phyloP scores from a whole-genome alignment of 306 rosid species.

The Cotoneaster glaucophyllus region DNA sequence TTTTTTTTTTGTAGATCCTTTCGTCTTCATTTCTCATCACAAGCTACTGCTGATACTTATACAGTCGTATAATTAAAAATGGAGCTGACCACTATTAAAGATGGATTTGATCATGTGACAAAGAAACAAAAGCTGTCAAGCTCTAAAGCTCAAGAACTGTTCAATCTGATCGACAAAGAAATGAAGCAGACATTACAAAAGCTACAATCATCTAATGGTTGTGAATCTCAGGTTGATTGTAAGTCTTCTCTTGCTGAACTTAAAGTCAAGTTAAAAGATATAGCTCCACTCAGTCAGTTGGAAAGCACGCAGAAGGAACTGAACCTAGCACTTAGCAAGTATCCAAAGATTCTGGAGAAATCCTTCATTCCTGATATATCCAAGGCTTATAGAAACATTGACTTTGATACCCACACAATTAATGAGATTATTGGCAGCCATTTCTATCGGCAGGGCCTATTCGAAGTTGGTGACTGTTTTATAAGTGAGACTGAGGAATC shows the following conservation, averaged over 20 bases:
- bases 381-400: slow-evolving; percentile 72
- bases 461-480: slow-evolving; percentile 77
- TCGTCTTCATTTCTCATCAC: not conserved
- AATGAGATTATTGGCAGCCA: slow-evolving; percentile 70
- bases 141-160: slow-evolving; percentile 66
- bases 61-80: slow-evolving; percentile 17
- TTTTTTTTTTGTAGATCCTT: slow-evolving; percentile 6
- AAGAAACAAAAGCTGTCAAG: slow-evolving; percentile 80
- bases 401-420: slow-evolving; percentile 51
- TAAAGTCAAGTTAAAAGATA: slow-evolving; percentile 45
- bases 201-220: slow-evolving; percentile 40
- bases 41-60: not conserved
- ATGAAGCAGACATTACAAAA: slow-evolving; percentile 46
- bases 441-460: slow-evolving; percentile 77
- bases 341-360: slow-evolving; percentile 76
- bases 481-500: slow-evolving; percentile 49
- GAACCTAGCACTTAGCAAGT: slow-evolving; percentile 69
- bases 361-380: slow-evolving; percentile 79
- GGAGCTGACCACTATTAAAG: slow-evolving; percentile 75
- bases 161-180: slow-evolving; percentile 39
- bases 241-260: slow-evolving; percentile 52
- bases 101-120: slow-evolving; percentile 42
- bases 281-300: slow-evolving; percentile 52
- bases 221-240: slow-evolving; percentile 30
- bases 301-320: slow-evolving; percentile 77